phyloP scores from a whole-genome alignment of 768 basidiomycete species.

The Psilocybe tampanensis region DNA sequence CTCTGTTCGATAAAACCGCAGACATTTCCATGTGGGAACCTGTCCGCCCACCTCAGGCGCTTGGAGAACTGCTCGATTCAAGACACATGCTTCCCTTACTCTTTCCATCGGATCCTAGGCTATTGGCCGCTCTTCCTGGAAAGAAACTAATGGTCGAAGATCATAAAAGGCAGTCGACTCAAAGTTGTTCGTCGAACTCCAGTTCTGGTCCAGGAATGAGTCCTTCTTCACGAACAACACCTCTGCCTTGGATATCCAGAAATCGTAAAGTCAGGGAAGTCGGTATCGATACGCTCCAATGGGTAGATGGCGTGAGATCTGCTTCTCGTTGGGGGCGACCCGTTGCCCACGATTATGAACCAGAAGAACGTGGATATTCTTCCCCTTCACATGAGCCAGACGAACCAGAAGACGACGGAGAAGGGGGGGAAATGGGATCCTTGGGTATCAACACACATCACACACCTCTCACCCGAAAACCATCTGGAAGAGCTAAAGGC shows the following conservation, averaged over 20 bases:
- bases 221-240: conserved; percentile 37
- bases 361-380: conserved; percentile 44
- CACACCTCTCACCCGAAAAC: conserved; percentile 70
- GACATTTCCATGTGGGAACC: conserved; percentile 80
- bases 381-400: conserved; percentile 22
- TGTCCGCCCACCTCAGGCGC: conserved; percentile 71
- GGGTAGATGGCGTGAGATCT: conserved; percentile 68
- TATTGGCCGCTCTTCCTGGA: conserved; percentile 70
- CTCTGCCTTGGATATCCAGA: conserved; percentile 61
- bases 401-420: conserved; percentile 33
- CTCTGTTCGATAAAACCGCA: conserved; percentile 71
- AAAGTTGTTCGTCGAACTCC: conserved; percentile 19
- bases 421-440: conserved; percentile 32
- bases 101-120: conserved; percentile 79
- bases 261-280: conserved; percentile 65
- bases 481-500: conserved; percentile 58
- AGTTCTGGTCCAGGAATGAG: conserved; percentile 35
- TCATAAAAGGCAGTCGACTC: conserved; percentile 18
- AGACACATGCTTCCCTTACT: conserved; percentile 89
- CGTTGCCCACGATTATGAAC: conserved; percentile 35
- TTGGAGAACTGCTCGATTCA: conserved; percentile 92
- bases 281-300: conserved; percentile 59
- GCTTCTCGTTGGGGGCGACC: conserved; percentile 63
- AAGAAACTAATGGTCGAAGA: conserved; percentile 40
- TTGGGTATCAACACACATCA: conserved; percentile 42